Evolutionary conservation across 768 basidiomycete genomes (phyloP).

Genomic region (Suillus subluteus): DNA sequence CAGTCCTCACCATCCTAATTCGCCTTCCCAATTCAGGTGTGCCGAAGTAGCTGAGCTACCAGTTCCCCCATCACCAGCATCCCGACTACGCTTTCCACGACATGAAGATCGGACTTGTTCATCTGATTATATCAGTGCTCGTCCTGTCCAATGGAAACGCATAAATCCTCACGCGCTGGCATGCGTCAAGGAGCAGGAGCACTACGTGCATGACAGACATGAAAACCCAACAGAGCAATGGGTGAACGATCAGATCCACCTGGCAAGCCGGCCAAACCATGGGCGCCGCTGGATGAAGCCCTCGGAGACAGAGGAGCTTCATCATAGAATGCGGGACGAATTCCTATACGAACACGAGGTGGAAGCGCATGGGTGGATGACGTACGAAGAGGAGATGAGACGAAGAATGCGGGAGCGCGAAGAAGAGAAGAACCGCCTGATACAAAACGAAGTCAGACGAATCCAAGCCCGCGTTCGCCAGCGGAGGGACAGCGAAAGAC

Average conservation of each 20-base stretch:
- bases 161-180: slow-evolving; percentile 34
- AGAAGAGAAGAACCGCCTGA: slow-evolving; percentile 45
- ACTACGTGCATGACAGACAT: slow-evolving; percentile 43
- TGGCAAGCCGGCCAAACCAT: slow-evolving; percentile 34
- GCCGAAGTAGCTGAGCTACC: slow-evolving; percentile 27
- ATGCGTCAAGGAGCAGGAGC: slow-evolving; percentile 58
- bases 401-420: slow-evolving; percentile 47
- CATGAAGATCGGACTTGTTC: slow-evolving; percentile 22
- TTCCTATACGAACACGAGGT: slow-evolving; percentile 53
- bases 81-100: slow-evolving; percentile 27
- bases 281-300: slow-evolving; percentile 25
- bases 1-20: slow-evolving; percentile 23
- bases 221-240: slow-evolving; percentile 63
- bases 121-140: slow-evolving; percentile 19
- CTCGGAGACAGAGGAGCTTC: slow-evolving; percentile 33
- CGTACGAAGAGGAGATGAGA: slow-evolving; percentile 49
- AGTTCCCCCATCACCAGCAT: slow-evolving; percentile 16
- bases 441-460: slow-evolving; percentile 57
- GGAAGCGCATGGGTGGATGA: slow-evolving; percentile 57
- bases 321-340: slow-evolving; percentile 54
- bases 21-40: slow-evolving; percentile 19
- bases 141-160: slow-evolving; percentile 31
- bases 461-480: slow-evolving; percentile 57
- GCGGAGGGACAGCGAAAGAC: slow-evolving; percentile 53
- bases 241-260: slow-evolving; percentile 59